Evolutionary conservation across 2,329 filamentous ascomycete genomes (phyloP), one percentile per base, ranked within the genome.

Genomic region (Monilinia fructicola): DNA sequence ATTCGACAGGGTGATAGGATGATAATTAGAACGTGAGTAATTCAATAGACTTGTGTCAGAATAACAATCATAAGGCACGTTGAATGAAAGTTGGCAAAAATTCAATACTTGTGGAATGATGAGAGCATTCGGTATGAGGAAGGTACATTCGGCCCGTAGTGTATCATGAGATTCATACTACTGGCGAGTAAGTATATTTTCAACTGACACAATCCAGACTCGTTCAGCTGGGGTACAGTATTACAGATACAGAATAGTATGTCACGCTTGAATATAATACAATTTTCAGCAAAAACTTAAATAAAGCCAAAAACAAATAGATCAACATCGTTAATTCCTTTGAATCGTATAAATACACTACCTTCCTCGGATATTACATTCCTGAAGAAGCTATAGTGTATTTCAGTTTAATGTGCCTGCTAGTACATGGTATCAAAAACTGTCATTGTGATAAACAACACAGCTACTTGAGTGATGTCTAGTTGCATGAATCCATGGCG

Each of bases 91-190:
- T 59, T 59, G 42, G 56, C 26, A 35, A 48, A 48, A 26, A 50
- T 50, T 61, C 40, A 48, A 61, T 21, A 50, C 14, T 61, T 50
- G 58, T 38, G 44, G 28, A 61, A 61, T 61, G 58, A 61, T 48
- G n/a, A 40, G 14, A 61, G 38, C 5, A 6, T 61, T 61, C 21
- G 58, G 44, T 12, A 52, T 52, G 2, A 61, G 58, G 58, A 61
- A 60, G 58, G 44, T 61, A 50, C 58, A 50, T 50, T 61, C 58
- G 58, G 58, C 9, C 58, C 58, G 58, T 38, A 50, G 44, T 50
- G 44, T 31, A 60, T 61, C 44, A 61, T 61, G 44, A 50, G 58
- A 38, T 60, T 38, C 31, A 48, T 50, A 48, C 56, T 50, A 60
- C 42, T 48, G 56, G 35, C 23, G 58, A 48, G n/a, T 28, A 16